phyloP scores from a whole-genome alignment of 352 stramenopile species.

The Globisporangium yorkense region DNA sequence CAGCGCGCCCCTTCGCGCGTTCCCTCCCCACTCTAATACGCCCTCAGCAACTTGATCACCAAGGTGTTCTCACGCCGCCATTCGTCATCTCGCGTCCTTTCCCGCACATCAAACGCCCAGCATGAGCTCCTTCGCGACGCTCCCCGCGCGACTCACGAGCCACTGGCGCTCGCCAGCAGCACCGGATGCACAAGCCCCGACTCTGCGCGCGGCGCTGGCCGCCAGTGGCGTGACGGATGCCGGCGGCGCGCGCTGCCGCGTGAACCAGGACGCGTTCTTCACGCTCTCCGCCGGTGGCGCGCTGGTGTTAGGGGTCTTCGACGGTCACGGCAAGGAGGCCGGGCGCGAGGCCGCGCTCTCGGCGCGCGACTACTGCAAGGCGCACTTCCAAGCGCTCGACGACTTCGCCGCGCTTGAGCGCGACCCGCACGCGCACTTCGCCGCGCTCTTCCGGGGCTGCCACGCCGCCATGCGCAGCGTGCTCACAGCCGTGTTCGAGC shows the following conservation, averaged over 20 bases:
- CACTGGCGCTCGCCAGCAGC: background rate
- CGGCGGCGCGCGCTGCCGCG: conserved; percentile 37
- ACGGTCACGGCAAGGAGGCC: conserved; percentile 80
- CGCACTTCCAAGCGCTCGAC: conserved; percentile 44
- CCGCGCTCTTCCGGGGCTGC: conserved; percentile 44
- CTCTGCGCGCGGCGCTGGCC: conserved; percentile 13
- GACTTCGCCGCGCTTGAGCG: conserved; percentile 49
- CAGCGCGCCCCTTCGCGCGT: background rate
- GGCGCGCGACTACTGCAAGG: conserved; percentile 57
- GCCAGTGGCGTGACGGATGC: conserved; percentile 53
- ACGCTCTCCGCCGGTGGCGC: conserved; percentile 37
- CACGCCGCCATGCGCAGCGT: conserved; percentile 59
- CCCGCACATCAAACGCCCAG: background rate
- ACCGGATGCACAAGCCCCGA: background rate
- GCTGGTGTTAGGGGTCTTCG: conserved; percentile 75
- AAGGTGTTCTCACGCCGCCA: background rate
- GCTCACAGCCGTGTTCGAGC: conserved; percentile 58
- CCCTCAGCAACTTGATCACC: background rate
- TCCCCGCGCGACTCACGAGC: background rate
- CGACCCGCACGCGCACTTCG: conserved; percentile 45
- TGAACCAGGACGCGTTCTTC: conserved; percentile 91
- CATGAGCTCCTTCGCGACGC: conserved; percentile 10
- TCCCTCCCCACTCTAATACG: background rate
- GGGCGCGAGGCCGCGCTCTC: conserved; percentile 61
- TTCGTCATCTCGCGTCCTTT: background rate